phyloP scores from a whole-genome alignment of 768 basidiomycete genomes.

The Auricularia sp. region DNA sequence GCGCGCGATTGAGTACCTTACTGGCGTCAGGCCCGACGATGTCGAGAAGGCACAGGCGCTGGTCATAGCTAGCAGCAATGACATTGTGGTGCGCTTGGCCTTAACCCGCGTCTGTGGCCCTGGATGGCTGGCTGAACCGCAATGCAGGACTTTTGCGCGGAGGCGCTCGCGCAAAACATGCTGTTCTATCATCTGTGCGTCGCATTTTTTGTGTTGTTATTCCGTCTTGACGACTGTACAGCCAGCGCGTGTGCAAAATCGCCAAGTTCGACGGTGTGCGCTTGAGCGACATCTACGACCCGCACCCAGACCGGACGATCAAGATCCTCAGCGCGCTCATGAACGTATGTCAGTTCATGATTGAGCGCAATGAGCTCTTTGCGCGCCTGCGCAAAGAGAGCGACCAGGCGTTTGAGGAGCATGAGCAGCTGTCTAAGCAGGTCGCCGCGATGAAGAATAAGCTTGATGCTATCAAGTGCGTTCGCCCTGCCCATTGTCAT shows the following conservation, averaged over 20 bases:
- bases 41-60: constrained; percentile 51
- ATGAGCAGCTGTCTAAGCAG: constrained; percentile 46
- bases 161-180: constrained; percentile 51
- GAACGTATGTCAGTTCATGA: constrained; percentile 87
- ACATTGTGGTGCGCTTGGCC: constrained; percentile 35
- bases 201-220: background rate
- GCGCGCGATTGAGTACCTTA: constrained; percentile 64
- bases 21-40: constrained; percentile 46
- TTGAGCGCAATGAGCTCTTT: constrained; percentile 57
- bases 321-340: constrained; percentile 77
- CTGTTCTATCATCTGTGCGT: constrained; percentile 62
- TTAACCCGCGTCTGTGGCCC: background rate
- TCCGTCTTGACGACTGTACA: constrained; percentile 17
- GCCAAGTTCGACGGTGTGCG: constrained; percentile 72
- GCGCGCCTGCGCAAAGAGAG: constrained; percentile 53
- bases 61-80: constrained; percentile 42
- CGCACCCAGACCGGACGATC: constrained; percentile 66
- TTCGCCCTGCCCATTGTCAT: constrained; percentile 5
- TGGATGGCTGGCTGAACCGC: background rate
- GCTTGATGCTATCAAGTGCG: constrained; percentile 49
- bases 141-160: constrained; percentile 53
- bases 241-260: constrained; percentile 60
- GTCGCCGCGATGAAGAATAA: constrained; percentile 40
- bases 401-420: constrained; percentile 45
- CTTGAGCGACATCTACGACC: constrained; percentile 60